Conservation (phyloP, 2,329 filamentous ascomycete genomes). For the Neurospora sp. region DNA sequence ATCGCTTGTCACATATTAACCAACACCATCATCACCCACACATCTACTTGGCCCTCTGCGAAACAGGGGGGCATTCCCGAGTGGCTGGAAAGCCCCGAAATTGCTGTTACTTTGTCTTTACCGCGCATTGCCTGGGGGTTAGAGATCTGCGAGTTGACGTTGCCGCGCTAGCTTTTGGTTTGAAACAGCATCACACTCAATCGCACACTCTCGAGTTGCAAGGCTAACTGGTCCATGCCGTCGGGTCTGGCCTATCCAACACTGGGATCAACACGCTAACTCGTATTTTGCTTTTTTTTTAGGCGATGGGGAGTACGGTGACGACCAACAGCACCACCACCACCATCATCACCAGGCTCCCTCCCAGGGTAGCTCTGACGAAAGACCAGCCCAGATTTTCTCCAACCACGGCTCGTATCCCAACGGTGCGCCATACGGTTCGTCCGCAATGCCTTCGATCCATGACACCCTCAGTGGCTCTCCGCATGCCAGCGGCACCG, state of each 20-base stretch:
- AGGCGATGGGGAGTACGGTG: constrained; percentile 55
- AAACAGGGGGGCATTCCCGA: not conserved
- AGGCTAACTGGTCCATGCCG: not conserved
- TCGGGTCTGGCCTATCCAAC: not conserved
- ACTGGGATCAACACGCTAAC: constrained; percentile 13
- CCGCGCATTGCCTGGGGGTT: not conserved
- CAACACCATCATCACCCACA: constrained; percentile 19
- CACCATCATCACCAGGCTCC: constrained; percentile 58
- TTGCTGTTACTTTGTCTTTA: not conserved
- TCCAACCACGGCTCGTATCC: constrained; percentile 58
- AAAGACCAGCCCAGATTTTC: constrained; percentile 68
- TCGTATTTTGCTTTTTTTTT: constrained; percentile 21
- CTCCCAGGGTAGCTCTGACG: constrained; percentile 45
- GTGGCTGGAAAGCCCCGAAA: not conserved
- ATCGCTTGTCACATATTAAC: constrained; percentile 26
- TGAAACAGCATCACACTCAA: constrained; percentile 1
- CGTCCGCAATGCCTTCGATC: constrained; percentile 56
- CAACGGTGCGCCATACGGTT: constrained; percentile 42
- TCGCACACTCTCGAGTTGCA: not conserved
- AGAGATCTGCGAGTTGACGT: not conserved
- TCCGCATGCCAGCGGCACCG: constrained; percentile 18
- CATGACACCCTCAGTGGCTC: constrained; percentile 42
- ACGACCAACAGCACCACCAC: constrained; percentile 48
- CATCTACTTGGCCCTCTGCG: not conserved
- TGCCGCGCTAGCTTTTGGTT: not conserved